phyloP scores from a whole-genome alignment of 1,284 basidiomycete genomes.

The Ceratobasidium sp. region DNA sequence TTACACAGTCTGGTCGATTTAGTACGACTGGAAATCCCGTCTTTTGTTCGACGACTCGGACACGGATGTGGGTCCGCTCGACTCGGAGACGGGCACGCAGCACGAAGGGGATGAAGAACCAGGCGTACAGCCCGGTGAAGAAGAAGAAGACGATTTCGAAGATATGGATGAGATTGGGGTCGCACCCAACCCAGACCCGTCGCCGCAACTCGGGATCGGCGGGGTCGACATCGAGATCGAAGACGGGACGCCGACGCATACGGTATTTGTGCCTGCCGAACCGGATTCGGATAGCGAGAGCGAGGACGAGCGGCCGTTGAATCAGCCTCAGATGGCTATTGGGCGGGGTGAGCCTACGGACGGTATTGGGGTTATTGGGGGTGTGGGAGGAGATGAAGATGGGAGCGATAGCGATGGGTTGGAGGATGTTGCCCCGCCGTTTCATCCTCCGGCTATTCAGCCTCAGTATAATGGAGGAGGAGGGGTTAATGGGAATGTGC shows the following conservation, averaged over 20 bases:
- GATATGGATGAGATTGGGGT: slow-evolving; percentile 39
- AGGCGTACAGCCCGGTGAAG: not conserved
- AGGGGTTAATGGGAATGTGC: not conserved
- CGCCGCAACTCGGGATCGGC: not conserved
- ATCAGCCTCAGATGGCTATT: not conserved
- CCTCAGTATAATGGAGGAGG: not conserved
- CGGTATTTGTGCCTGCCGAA: slow-evolving; percentile 17
- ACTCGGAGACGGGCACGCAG: not conserved
- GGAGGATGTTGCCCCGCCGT: slow-evolving; percentile 11
- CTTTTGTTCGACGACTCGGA: slow-evolving; percentile 43
- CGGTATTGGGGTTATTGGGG: not conserved
- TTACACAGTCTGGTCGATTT: too few species aligned
- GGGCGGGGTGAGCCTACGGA: not conserved
- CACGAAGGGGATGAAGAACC: not conserved
- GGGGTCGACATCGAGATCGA: slow-evolving; percentile 6
- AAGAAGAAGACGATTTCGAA: slow-evolving; percentile 11
- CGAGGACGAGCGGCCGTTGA: slow-evolving; percentile 25
- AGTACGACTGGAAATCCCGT: slow-evolving; percentile 42
- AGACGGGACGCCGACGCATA: slow-evolving; percentile 38
- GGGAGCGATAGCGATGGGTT: slow-evolving; percentile 29
- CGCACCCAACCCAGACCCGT: slow-evolving; percentile 4
- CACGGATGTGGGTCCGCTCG: not conserved
- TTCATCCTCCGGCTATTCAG: not conserved
- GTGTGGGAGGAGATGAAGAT: slow-evolving; percentile 1
- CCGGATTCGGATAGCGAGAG: slow-evolving; percentile 31